Conservation (phyloP, 441 rosid genomes). For the Pelargonium fulgidum region DNA sequence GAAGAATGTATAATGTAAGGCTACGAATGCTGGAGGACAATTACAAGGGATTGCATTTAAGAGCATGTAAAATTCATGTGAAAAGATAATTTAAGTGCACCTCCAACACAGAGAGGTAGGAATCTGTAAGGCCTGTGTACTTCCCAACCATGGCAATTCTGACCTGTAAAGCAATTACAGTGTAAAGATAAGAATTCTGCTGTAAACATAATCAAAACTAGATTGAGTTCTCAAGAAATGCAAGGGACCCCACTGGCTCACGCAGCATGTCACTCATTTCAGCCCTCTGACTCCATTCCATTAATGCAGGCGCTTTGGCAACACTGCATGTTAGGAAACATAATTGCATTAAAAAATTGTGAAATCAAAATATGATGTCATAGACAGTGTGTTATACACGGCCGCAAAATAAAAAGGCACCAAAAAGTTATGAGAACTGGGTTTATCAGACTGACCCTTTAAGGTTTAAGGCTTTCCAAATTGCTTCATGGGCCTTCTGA, state of each 20-base stretch:
- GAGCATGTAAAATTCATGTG: background rate
- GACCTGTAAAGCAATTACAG: background rate
- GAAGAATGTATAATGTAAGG: too few relatives aligned
- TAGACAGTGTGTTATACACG: background rate
- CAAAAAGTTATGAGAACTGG: background rate
- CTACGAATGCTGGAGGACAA: background rate
- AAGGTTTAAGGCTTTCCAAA: background rate
- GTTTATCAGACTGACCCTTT: background rate
- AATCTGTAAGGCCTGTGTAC: background rate
- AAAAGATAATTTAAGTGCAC: background rate
- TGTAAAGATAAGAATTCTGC: too few relatives aligned
- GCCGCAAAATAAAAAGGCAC: background rate
- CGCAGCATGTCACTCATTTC: too few relatives aligned
- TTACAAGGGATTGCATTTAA: slow-evolving; percentile 7
- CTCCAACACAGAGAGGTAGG: slow-evolving; percentile 2
- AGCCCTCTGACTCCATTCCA: too few relatives aligned
- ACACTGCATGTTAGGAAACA: too few relatives aligned
- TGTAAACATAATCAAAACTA: background rate
- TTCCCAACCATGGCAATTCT: slow-evolving; percentile 10
- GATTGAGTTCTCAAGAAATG: too few relatives aligned
- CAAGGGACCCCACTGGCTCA: too few relatives aligned
- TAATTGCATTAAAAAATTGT: too few relatives aligned
- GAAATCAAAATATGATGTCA: too few relatives aligned
- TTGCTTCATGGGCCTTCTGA: slow-evolving; percentile 3
- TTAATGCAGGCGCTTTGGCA: too few relatives aligned